Percentiles rank a stretch among this genome's conserved stretches.
These are phyloP conservation scores for Lentinula detonsa DNA, from an alignment of 768 basidiomycete genomes.

Conservation along the genomic window DNA sequence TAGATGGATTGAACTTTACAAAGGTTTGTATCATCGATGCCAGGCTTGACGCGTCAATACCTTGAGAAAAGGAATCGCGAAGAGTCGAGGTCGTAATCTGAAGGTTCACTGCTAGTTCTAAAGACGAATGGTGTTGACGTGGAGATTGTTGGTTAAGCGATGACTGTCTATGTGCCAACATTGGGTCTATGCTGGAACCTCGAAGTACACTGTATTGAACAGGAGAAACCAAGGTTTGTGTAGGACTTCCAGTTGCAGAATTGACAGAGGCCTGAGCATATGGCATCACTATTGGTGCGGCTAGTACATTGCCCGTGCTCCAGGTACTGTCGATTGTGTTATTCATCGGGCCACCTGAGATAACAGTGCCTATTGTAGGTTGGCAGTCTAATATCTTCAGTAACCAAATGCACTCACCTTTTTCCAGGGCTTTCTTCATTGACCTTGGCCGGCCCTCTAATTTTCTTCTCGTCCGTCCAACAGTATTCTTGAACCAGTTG, in stretches of 20 bases:
- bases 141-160: constrained; percentile 9
- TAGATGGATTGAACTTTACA: constrained; percentile 40
- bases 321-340: background rate
- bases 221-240: constrained; percentile 25
- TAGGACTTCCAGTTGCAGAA: constrained; percentile 26
- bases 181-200: constrained; percentile 9
- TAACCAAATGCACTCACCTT: constrained; percentile 24
- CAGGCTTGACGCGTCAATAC: constrained; percentile 40
- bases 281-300: constrained; percentile 29
- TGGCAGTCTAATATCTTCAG: no score
- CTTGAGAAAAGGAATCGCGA: constrained; percentile 27
- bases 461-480: constrained; percentile 54
- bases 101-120: constrained; percentile 17
- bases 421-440: constrained; percentile 46
- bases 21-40: constrained; percentile 50
- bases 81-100: constrained; percentile 20
- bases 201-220: constrained; percentile 40
- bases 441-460: constrained; percentile 49
- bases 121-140: constrained; percentile 4
- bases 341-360: background rate
- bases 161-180: constrained; percentile 6
- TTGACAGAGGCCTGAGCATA: constrained; percentile 34
- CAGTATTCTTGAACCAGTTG: constrained; percentile 71
- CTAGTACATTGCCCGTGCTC: constrained; percentile 9
- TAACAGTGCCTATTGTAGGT: background rate